Conservation (phyloP, 192 early-diverging fungal species). For the Mortierella hygrophila region DNA sequence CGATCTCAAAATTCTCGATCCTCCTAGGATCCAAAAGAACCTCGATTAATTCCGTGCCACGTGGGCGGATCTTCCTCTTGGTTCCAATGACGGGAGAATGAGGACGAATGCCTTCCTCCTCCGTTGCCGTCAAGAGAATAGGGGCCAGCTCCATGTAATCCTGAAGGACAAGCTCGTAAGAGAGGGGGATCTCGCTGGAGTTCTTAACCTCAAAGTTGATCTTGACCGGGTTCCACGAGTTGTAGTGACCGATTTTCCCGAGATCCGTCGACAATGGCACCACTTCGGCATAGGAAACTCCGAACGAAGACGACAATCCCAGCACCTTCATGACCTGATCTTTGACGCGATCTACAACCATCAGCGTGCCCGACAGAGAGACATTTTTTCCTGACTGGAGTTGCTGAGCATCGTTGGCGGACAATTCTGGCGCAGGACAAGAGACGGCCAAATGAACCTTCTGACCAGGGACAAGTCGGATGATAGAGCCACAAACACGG, state of each 20-base stretch:
- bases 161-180: slow-evolving; percentile 67
- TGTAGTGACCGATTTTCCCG: slow-evolving; percentile 84
- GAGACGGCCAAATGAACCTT: slow-evolving; percentile 63
- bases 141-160: slow-evolving; percentile 60
- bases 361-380: slow-evolving; percentile 65
- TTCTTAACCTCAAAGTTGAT: slow-evolving; percentile 77
- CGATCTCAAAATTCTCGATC: slow-evolving; percentile 64
- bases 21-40: slow-evolving; percentile 73
- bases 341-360: slow-evolving; percentile 68
- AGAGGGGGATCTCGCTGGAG: slow-evolving; percentile 70
- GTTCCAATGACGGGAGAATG: neutral
- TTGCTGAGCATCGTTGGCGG: slow-evolving; percentile 41
- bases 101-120: neutral
- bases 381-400: slow-evolving; percentile 69
- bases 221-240: slow-evolving; percentile 73
- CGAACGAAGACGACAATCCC: slow-evolving; percentile 71
- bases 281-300: slow-evolving; percentile 66
- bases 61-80: slow-evolving; percentile 45
- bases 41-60: slow-evolving; percentile 60
- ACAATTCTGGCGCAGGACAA: slow-evolving; percentile 65
- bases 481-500: slow-evolving; percentile 55
- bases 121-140: slow-evolving; percentile 4
- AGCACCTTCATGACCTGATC: slow-evolving; percentile 68
- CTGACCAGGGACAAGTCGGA: slow-evolving; percentile 59
- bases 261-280: slow-evolving; percentile 69